Evolutionary conservation across 2,329 filamentous ascomycete genomes (phyloP).

Genomic region (Aspergillus amoenus): DNA sequence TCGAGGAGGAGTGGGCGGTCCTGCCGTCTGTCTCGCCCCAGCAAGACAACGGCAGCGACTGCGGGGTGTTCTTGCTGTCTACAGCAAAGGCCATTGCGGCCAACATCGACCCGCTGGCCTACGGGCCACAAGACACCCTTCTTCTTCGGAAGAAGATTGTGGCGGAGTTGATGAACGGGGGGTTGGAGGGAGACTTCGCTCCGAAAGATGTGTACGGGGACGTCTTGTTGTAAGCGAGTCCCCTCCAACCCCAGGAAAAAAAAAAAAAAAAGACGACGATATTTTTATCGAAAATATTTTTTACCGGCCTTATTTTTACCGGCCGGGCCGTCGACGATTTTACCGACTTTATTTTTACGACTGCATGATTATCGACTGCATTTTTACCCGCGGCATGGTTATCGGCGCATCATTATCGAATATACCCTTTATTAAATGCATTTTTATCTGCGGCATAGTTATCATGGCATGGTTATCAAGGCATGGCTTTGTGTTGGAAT

Average conservation of each 20-base stretch:
- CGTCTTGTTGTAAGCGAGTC: conserved; percentile 23
- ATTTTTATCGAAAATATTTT: not conserved
- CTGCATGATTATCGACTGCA: not conserved
- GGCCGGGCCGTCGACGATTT: not conserved
- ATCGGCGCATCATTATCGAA: not conserved
- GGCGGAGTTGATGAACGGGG: conserved; percentile 48
- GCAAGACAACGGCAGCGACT: conserved; percentile 50
- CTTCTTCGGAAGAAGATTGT: conserved; percentile 47
- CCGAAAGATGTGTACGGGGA: conserved; percentile 25
- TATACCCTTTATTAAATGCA: not conserved
- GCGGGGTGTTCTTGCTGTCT: conserved; percentile 51
- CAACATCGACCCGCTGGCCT: conserved; percentile 44
- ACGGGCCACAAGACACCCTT: conserved; percentile 40
- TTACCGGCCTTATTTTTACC: too few species aligned
- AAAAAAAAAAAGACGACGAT: not conserved
- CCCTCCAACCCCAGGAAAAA: too few species aligned
- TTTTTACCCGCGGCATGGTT: not conserved
- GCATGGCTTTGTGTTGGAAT: not conserved
- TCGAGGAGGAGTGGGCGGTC: conserved; percentile 46
- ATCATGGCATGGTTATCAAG: not conserved
- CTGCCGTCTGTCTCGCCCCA: conserved; percentile 41
- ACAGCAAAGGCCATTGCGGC: conserved; percentile 50
- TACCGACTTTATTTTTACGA: not conserved
- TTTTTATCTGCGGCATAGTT: not conserved
- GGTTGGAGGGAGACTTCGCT: conserved; percentile 44